phyloP scores from a whole-genome alignment of 306 rosid genomes.

The Citrullus mucosospermus region DNA sequence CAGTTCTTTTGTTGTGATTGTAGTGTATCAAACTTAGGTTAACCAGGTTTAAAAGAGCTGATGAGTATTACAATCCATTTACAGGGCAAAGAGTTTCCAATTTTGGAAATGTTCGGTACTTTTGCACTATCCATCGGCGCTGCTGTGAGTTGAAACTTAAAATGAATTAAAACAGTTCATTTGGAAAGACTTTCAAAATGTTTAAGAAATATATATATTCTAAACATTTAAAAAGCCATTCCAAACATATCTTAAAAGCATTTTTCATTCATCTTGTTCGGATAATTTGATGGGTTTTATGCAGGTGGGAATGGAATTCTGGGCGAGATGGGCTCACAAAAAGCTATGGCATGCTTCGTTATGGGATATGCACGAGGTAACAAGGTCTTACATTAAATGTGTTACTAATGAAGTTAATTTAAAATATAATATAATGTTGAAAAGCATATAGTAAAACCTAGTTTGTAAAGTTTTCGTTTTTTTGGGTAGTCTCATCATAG shows the following conservation, averaged over 20 bases:
- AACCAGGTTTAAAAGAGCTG: too few relatives aligned
- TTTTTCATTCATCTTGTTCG: too few relatives aligned
- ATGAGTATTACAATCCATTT: neutral
- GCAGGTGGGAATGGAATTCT: slow-evolving; percentile 44
- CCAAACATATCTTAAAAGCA: too few relatives aligned
- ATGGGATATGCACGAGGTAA: slow-evolving; percentile 41
- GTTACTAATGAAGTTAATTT: neutral
- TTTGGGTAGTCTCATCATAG: slow-evolving; percentile 67
- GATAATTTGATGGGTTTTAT: neutral
- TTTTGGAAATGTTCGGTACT: slow-evolving; percentile 72
- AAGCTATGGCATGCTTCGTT: slow-evolving; percentile 41
- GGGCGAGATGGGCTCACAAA: slow-evolving; percentile 55
- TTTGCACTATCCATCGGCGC: slow-evolving; percentile 65
- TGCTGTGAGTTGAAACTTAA: slow-evolving; percentile 20
- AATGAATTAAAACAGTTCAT: neutral
- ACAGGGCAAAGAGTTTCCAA: slow-evolving; percentile 57
- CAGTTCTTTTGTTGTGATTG: too few relatives aligned
- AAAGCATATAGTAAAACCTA: neutral
- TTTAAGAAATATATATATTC: too few relatives aligned
- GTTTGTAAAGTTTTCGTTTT: neutral
- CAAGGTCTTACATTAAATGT: neutral
- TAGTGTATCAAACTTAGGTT: too few relatives aligned
- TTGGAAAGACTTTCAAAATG: too few relatives aligned
- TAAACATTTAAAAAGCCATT: too few relatives aligned
- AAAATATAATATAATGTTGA: neutral